Conservation (phyloP, 2,329 filamentous ascomycete genomes). For the Fusarium veterinarium region DNA sequence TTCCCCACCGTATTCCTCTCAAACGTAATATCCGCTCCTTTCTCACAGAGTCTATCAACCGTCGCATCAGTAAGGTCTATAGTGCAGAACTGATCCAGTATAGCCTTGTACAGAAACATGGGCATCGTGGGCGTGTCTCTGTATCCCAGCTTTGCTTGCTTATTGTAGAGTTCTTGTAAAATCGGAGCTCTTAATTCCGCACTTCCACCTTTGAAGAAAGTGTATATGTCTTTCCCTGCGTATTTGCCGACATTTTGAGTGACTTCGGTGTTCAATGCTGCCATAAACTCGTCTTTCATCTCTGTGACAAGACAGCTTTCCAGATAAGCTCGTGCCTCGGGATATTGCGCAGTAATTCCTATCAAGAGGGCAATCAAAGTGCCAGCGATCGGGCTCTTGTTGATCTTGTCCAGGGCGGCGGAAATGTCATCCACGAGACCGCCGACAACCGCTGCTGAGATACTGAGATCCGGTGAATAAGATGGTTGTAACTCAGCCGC, state of each 20-base stretch:
- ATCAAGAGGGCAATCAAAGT: slow-evolving; percentile 26
- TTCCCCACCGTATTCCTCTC: slow-evolving; percentile 57
- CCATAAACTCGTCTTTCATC: slow-evolving; percentile 30
- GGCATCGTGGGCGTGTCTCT: slow-evolving; percentile 59
- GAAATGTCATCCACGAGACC: slow-evolving; percentile 37
- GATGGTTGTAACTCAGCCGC: slow-evolving; percentile 26
- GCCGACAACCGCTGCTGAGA: slow-evolving; percentile 26
- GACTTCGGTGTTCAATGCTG: not conserved
- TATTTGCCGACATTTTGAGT: slow-evolving; percentile 33
- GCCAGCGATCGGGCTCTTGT: slow-evolving; percentile 27
- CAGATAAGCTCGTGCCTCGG: slow-evolving; percentile 21
- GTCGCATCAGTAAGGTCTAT: slow-evolving; percentile 57
- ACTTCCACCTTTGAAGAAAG: slow-evolving; percentile 45
- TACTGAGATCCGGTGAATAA: slow-evolving; percentile 27
- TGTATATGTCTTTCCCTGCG: slow-evolving; percentile 40
- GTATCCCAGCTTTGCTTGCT: slow-evolving; percentile 46
- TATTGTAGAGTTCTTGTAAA: slow-evolving; percentile 40
- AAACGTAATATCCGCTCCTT: slow-evolving; percentile 56
- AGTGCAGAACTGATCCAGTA: slow-evolving; percentile 57
- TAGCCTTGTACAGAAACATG: slow-evolving; percentile 62
- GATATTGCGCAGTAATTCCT: slow-evolving; percentile 33
- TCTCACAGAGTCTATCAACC: slow-evolving; percentile 54
- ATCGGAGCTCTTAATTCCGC: slow-evolving; percentile 41
- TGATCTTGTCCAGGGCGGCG: slow-evolving; percentile 11
- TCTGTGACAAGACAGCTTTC: slow-evolving; percentile 8